Evolutionary conservation across 1,139 yeast genomes (phyloP), one percentile per base, ranked within the genome.

Genomic region (Magnusiomyces paraingens): DNA sequence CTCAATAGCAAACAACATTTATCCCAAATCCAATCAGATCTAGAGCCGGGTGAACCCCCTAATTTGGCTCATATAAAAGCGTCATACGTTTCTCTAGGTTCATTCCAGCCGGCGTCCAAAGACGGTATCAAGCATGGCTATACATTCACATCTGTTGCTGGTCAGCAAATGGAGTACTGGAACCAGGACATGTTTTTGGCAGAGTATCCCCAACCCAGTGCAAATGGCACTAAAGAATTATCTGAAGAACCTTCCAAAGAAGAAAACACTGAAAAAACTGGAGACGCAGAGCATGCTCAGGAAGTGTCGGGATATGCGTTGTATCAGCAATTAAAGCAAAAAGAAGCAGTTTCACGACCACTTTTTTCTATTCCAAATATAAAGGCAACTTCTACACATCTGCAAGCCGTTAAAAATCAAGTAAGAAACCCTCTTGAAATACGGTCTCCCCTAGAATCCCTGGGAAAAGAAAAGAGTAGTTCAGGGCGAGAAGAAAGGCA

Each of bases 31-130:
- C 4, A 8, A 26, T 26, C 32, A 26, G 8, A 4, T 5, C 32
- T 5, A 26, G 32, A 26, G 8, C 8, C 32, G 8, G 32, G 8
- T 8, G 8, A 4, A 32, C 12, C 39, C 5, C 18, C 11, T 36
- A 36, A 15, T 32, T 35, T 18, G 29, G 50, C 38, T 8, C 12
- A 44, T 6, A 22, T 22, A 8, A 43, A 45, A 20, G 51, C 47
- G 8, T 55, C 57, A 18, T 52, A 52, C 38, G 50, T 50, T 11
- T 55, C 57, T 10, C 17, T 55, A 38, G 55, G 57, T 4, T 48
- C 57, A 8, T 55, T 55, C 47, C 55, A 44, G 18, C 51, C 52
- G 26, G 53, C 57, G 3, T 14, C 49, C 12, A 48, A 55, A 44
- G 21, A 44, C 15, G 47, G 47, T n/a, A 10, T 44, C 15, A 52